Percentiles rank a stretch among this genome's conserved stretches.
Evolutionary conservation across 2,329 filamentous ascomycete species (phyloP).

Genomic region (Raffaelea deltoideospora): DNA sequence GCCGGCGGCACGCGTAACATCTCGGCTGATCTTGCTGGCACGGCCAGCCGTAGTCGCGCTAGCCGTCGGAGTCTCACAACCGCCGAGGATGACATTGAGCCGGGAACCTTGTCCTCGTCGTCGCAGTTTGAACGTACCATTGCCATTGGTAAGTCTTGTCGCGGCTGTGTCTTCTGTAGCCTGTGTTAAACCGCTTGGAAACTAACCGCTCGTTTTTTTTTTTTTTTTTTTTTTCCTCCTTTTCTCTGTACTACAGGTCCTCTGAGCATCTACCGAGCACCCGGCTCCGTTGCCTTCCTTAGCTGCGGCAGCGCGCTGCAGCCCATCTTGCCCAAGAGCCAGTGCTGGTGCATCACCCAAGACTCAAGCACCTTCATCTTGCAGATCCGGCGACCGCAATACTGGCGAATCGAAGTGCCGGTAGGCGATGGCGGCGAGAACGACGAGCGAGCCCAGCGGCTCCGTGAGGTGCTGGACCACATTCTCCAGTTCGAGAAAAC

Average conservation of each 20-base stretch:
- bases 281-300: constrained; percentile 74
- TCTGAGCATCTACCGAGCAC: constrained; percentile 72
- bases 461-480: constrained; percentile 55
- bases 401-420: constrained; percentile 82
- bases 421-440: constrained; percentile 45
- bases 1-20: constrained; percentile 20
- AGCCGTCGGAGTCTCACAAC: constrained; percentile 4
- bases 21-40: constrained; percentile 17
- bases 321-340: constrained; percentile 75
- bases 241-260: constrained; percentile 33
- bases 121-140: constrained; percentile 69
- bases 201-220: no score
- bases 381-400: constrained; percentile 67
- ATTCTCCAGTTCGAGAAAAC: constrained; percentile 80
- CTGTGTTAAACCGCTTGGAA: no score
- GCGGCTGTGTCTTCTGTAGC: background rate
- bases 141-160: constrained; percentile 56
- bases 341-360: constrained; percentile 87
- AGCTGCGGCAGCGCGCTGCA: constrained; percentile 74
- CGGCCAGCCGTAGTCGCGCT: constrained; percentile 9
- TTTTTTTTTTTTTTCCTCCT: background rate
- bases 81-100: constrained; percentile 25
- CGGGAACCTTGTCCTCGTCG: constrained; percentile 56
- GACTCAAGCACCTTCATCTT: constrained; percentile 70
- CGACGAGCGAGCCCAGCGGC: constrained; percentile 42